These are phyloP conservation scores for Auriscalpium orientale DNA, from an alignment of 768 basidiomycete species.

Conservation along the genomic window DNA sequence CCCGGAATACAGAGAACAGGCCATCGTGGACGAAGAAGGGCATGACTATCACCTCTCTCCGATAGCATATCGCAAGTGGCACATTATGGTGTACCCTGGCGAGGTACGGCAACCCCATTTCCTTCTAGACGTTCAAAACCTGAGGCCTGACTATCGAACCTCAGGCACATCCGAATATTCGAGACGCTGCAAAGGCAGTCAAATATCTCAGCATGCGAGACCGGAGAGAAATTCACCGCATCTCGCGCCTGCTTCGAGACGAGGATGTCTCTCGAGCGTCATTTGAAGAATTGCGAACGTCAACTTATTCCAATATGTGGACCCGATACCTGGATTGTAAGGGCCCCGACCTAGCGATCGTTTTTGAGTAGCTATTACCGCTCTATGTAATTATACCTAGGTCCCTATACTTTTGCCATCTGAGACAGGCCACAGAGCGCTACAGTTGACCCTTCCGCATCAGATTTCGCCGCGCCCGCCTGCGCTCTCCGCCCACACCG, in stretches of 20 bases:
- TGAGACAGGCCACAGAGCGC: not conserved
- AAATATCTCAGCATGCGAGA: constrained; percentile 32
- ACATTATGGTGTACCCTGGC: constrained; percentile 35
- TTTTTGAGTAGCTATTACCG: constrained; percentile 22
- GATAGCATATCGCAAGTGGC: constrained; percentile 37
- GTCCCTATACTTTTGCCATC: not conserved
- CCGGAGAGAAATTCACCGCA: constrained; percentile 33
- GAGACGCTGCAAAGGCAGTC: constrained; percentile 26
- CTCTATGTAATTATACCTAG: not conserved
- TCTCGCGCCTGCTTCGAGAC: constrained; percentile 32
- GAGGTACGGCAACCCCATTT: constrained; percentile 21
- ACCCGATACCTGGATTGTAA: constrained; percentile 30
- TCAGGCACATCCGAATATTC: constrained; percentile 30
- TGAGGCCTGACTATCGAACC: not conserved
- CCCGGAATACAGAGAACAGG: constrained; percentile 28
- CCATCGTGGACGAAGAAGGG: constrained; percentile 10
- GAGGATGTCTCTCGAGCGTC: constrained; percentile 25
- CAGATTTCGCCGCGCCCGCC: constrained; percentile 75
- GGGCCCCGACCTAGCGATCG: constrained; percentile 26
- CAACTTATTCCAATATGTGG: constrained; percentile 32
- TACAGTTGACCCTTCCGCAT: constrained; percentile 77
- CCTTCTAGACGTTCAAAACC: not conserved
- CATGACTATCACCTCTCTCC: constrained; percentile 25
- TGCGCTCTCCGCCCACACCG: constrained; percentile 64
- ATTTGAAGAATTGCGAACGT: constrained; percentile 9